These are phyloP conservation scores for Gastrodia elata DNA, from an alignment of 106 monocot genomes.

Conservation along the genomic window DNA sequence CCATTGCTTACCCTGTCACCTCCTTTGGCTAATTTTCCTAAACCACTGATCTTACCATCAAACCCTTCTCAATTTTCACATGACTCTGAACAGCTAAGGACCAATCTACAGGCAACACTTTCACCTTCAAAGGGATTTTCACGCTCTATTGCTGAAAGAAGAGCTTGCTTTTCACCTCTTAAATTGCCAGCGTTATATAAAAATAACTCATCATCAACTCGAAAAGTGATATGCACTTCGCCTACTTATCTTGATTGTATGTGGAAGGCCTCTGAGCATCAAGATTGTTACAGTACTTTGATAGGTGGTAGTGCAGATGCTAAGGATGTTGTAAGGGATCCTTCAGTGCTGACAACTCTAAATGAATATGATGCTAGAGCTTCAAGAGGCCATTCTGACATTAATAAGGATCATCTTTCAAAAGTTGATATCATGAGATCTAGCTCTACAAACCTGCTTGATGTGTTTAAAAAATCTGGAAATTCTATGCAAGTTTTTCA, in stretches of 20 bases:
- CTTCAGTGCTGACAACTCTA: neutral
- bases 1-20: constrained; percentile 39
- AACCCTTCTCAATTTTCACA: constrained; percentile 18
- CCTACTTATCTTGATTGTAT: constrained; percentile 7
- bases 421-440: neutral
- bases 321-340: neutral
- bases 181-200: constrained; percentile 43
- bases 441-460: constrained; percentile 5
- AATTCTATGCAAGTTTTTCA: constrained; percentile 20
- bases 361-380: constrained; percentile 7
- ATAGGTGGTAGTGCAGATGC: neutral
- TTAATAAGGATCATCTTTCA: neutral
- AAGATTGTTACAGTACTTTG: constrained; percentile 1
- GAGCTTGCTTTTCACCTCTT: constrained; percentile 59
- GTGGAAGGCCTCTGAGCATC: constrained; percentile 12
- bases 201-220: constrained; percentile 16
- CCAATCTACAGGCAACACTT: constrained; percentile 5
- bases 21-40: constrained; percentile 17
- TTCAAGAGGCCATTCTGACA: constrained; percentile 6
- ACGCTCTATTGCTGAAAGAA: constrained; percentile 75
- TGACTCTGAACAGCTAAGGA: constrained; percentile 7
- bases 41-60: constrained; percentile 19
- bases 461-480: constrained; percentile 3
- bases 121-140: constrained; percentile 36
- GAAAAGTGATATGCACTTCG: constrained; percentile 12